phyloP scores from a whole-genome alignment of 371 early-diverging fungal species.

The Mucor lusitanicus region DNA sequence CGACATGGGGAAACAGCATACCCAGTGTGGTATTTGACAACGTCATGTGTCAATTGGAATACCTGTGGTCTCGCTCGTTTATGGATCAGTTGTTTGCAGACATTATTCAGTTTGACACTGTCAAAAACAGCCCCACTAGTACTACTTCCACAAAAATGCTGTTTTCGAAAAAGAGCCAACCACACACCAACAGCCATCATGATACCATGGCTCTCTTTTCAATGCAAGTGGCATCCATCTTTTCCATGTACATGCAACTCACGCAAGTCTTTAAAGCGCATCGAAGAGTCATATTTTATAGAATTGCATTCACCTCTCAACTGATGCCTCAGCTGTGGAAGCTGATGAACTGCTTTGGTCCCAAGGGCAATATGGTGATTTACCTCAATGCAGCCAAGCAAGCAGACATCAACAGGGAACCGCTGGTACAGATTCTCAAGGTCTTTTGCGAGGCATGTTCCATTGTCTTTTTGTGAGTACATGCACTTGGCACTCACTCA shows the following conservation, averaged over 20 bases:
- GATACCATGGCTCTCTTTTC: conserved; percentile 34
- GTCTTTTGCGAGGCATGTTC: conserved; percentile 65
- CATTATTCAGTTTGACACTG: conserved; percentile 32
- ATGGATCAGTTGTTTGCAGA: conserved; percentile 45
- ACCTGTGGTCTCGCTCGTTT: conserved; percentile 61
- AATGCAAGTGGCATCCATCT: conserved; percentile 55
- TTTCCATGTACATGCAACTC: conserved; percentile 53
- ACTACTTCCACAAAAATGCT: too few relatives aligned
- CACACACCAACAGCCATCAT: neutral
- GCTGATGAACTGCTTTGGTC: conserved; percentile 62
- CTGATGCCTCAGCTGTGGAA: conserved; percentile 67
- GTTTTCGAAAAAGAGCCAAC: neutral
- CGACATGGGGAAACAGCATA: conserved; percentile 43
- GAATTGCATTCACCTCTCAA: conserved; percentile 59
- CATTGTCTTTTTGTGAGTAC: conserved; percentile 57
- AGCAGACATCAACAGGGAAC: conserved; percentile 57
- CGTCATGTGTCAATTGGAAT: conserved; percentile 55
- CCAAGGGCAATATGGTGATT: conserved; percentile 55
- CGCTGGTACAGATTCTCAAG: conserved; percentile 57
- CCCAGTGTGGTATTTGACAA: conserved; percentile 42
- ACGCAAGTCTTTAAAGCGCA: conserved; percentile 47
- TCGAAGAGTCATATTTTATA: conserved; percentile 55
- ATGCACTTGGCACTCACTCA: too few relatives aligned
- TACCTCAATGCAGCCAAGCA: conserved; percentile 58
- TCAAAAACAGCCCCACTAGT: neutral